Base-by-base conservation (phyloP, 1,139 yeast species). In the Candida sp. region DNA sequence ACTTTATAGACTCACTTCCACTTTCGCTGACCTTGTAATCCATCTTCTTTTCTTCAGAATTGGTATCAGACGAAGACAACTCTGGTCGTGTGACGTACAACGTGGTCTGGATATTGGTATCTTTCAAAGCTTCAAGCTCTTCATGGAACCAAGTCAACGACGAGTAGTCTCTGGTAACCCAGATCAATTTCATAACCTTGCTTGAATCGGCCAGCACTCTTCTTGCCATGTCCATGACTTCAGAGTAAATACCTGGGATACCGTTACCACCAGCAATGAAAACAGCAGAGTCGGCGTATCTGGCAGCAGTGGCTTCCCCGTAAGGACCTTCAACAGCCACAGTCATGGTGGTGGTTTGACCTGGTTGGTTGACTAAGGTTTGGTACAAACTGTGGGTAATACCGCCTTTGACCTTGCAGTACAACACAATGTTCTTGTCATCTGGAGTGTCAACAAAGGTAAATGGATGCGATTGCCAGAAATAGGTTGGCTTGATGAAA, bases 91-190 rank as follows among this genome's bases (percentile, higher is more conserved):
- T 79, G n/a, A 84, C 64, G 53, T 72, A 80, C 1, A 84, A 63
- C 3, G 69, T 67, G 3, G 66, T 72, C 35, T 68, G 72, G 42
- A 78, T 68, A 4, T 58, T 59, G 0, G 74, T 61, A 32, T 63
- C 56, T 46, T 62, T 62, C 51, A 83, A 62, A 4, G 65, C 60
- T 27, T 63, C 51, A 27, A 85, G 65, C 56, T 85, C 87, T 35
- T 77, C 73, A 47, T 67, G 66, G 63, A 84, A 83, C 85, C 86
- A 83, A 11, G 62, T 58, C 37, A 84, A 61, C 0, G 81, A 67
- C 23, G 69, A 66, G 35, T 67, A 68, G 49, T 80, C 82, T 50
- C 82, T 70, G 3, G 81, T 69, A 3, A 80, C 73, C 90, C 90
- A 85, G 31, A 72, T 54, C 49, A 85, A 67, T 48, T 73, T 72